phyloP scores from a whole-genome alignment of 1,284 basidiomycete species.

The Sanghuangporus weigelae region DNA sequence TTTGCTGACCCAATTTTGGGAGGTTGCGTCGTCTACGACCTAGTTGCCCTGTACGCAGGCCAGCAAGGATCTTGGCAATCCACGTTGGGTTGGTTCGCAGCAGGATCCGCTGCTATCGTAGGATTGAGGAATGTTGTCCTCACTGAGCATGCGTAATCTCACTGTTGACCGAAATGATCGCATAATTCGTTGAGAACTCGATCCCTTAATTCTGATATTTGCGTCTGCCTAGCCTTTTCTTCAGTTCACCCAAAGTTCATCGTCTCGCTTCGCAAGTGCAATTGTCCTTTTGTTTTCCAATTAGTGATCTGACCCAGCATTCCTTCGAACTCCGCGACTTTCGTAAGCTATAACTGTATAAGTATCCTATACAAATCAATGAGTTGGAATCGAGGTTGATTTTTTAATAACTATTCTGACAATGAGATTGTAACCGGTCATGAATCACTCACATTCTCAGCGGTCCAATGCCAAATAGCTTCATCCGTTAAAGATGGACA shows the following conservation, averaged over 20 bases:
- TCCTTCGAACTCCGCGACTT: no score
- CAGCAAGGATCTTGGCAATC: constrained; percentile 20
- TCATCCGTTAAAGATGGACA: no score
- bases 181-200: not conserved
- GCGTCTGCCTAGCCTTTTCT: not conserved
- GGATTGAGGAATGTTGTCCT: constrained; percentile 7
- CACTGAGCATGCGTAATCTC: not conserved
- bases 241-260: not conserved
- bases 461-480: no score
- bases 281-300: no score
- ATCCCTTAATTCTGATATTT: not conserved
- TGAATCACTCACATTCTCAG: no score
- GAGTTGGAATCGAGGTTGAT: no score
- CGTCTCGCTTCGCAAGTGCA: not conserved
- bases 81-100: constrained; percentile 8
- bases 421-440: no score
- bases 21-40: constrained; percentile 26
- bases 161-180: not conserved
- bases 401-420: no score
- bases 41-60: constrained; percentile 25
- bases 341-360: no score
- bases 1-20: constrained; percentile 27
- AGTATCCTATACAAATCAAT: no score
- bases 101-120: constrained; percentile 4
- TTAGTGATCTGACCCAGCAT: no score